A percentile compares a stretch with the other conserved stretches of the same genome.
These are phyloP conservation scores for Malassezia japonica DNA, from an alignment of 1,284 basidiomycete genomes.

Conservation along the genomic window DNA sequence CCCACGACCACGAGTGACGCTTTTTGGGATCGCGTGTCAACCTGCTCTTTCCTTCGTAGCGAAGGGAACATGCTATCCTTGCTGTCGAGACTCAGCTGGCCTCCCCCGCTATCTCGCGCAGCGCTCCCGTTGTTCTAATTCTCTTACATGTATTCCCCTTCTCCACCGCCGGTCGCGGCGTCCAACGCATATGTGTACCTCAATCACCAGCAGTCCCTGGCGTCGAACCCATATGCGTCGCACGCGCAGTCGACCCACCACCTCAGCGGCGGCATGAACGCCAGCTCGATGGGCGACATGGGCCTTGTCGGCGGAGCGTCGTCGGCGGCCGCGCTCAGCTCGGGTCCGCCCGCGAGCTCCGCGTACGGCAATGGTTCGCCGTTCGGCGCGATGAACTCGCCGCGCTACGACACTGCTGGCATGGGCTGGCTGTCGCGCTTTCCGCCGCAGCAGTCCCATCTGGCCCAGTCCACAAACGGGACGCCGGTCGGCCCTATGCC, in stretches of 20 bases:
- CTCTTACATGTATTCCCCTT: slow-evolving; percentile 16
- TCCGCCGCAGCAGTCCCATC: background rate
- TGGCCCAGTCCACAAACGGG: slow-evolving; percentile 25
- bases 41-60: background rate
- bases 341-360: background rate
- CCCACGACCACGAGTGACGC: no score
- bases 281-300: background rate
- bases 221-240: background rate
- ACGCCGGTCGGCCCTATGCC: slow-evolving; percentile 38
- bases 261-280: background rate
- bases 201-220: slow-evolving; percentile 11
- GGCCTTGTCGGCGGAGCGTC: background rate
- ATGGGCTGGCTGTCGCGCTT: slow-evolving; percentile 13
- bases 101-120: slow-evolving; percentile 1
- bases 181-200: slow-evolving; percentile 16
- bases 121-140: background rate
- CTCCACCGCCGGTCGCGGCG: slow-evolving; percentile 12
- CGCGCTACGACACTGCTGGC: background rate
- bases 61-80: slow-evolving; percentile 11
- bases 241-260: background rate
- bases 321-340: background rate
- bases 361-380: background rate
- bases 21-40: no score
- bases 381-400: background rate
- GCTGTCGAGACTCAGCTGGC: slow-evolving; percentile 2